Percentiles rank a stretch among this genome's conserved stretches.
phyloP scores from a whole-genome alignment of 1,284 basidiomycete species.

The Sporisorium sorghi region DNA sequence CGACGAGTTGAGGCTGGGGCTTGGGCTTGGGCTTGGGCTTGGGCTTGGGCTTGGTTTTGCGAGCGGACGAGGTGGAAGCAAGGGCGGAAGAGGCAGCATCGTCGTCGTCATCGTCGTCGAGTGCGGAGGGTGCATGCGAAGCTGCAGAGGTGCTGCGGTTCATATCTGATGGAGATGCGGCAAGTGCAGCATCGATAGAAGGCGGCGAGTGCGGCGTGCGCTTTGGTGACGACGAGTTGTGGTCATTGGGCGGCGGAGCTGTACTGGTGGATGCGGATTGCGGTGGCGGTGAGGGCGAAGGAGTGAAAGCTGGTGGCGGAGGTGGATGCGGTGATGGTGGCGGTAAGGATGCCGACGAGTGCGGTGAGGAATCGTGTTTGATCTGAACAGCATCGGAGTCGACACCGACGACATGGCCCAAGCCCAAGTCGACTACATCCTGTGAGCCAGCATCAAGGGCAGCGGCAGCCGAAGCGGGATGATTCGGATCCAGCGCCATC shows the following conservation, averaged over 20 bases:
- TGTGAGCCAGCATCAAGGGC: neutral
- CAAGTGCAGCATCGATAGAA: neutral
- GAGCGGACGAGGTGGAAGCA: slow-evolving; percentile 21
- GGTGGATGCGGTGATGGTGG: slow-evolving; percentile 33
- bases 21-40: slow-evolving; percentile 37
- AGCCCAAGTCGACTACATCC: neutral
- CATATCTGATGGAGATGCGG: slow-evolving; percentile 15
- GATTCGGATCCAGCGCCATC: slow-evolving; percentile 9
- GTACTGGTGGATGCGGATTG: slow-evolving; percentile 5
- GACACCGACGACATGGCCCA: neutral
- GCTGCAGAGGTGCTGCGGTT: slow-evolving; percentile 8
- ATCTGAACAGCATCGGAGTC: neutral
- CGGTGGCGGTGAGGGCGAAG: slow-evolving; percentile 41
- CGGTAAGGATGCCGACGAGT: slow-evolving; percentile 28
- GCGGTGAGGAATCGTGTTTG: slow-evolving; percentile 14
- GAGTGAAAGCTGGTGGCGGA: slow-evolving; percentile 45
- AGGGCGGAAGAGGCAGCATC: slow-evolving; percentile 17
- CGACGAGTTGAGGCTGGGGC: slow-evolving; percentile 53
- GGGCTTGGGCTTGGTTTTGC: slow-evolving; percentile 26
- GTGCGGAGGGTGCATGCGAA: slow-evolving; percentile 11
- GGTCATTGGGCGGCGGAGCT: neutral
- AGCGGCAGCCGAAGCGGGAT: neutral
- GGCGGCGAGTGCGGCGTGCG: neutral
- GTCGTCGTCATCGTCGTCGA: slow-evolving; percentile 27
- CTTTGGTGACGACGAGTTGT: neutral